phyloP scores from a whole-genome alignment of 2,329 filamentous ascomycete genomes.

The Samsoniella hepiali region DNA sequence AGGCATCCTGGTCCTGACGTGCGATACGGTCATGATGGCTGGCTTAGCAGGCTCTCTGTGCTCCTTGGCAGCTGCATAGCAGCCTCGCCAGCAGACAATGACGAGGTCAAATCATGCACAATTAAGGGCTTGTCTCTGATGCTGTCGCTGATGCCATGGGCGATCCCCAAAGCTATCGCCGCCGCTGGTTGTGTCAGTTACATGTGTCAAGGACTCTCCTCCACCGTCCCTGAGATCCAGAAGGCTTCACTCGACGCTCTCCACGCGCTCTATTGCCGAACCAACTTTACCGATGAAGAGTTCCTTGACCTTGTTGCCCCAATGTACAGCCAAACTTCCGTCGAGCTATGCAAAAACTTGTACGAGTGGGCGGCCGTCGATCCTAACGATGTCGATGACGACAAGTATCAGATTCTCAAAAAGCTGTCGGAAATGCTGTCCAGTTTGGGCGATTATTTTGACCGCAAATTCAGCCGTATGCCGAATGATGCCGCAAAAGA shows the following conservation, averaged over 20 bases:
- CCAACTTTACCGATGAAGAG: constrained; percentile 71
- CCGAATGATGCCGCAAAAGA: constrained; percentile 63
- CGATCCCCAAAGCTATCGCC: constrained; percentile 76
- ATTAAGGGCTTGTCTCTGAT: constrained; percentile 75
- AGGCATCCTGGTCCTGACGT: constrained; percentile 66
- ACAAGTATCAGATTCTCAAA: constrained; percentile 88
- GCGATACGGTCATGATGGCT: constrained; percentile 78
- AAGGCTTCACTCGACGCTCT: constrained; percentile 68
- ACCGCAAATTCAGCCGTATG: constrained; percentile 68
- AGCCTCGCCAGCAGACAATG: constrained; percentile 60
- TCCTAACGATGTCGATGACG: constrained; percentile 79
- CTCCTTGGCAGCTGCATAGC: constrained; percentile 72
- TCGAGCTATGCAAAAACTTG: constrained; percentile 68
- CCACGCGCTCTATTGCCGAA: constrained; percentile 75
- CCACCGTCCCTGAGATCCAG: constrained; percentile 67
- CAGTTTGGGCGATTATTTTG: constrained; percentile 78
- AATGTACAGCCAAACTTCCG: constrained; percentile 70
- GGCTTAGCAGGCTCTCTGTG: constrained; percentile 73
- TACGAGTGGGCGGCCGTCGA: constrained; percentile 79
- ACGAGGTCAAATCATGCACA: constrained; percentile 66
- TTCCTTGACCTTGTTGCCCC: constrained; percentile 75
- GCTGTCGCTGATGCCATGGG: constrained; percentile 79
- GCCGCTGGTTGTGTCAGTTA: constrained; percentile 66
- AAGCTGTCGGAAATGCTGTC: constrained; percentile 93
- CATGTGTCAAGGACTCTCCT: constrained; percentile 69